Evolutionary conservation across 345 rosid species (phyloP), one percentile per base, ranked within the genome.

Genomic region (Punica granatum): DNA sequence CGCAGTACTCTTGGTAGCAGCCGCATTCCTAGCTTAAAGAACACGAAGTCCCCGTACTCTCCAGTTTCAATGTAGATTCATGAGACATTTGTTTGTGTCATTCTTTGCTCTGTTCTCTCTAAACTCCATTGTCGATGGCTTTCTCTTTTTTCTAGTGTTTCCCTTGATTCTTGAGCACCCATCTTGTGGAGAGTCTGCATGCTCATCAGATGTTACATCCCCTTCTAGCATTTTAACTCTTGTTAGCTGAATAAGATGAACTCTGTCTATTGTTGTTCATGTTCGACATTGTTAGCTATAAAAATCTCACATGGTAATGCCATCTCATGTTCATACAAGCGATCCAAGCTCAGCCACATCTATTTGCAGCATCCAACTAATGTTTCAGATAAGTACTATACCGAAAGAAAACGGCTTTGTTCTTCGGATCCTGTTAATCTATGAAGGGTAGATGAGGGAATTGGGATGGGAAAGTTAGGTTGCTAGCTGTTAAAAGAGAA

Each of bases 401-500:
- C 25, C 23, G 8, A 48, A 16, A 48, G 25, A n/a, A 18, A 48
- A 48, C 28, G 15, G 28, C 13, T n/a, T 25, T 6, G 11, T 25
- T 30, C 23, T 28, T 0, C 8, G 34, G 34, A 0, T 56, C 18
- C 13, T 28, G 26, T 25, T 13, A 11, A 10, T 56, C 61, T 12
- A 30, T 26, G 33, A 30, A 26, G 61, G 34, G 16, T 28, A 26
- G 78, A 51, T 66, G 69, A 68, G 63, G 3, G 26, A 43, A 18
- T 14, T 53, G 60, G 30, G 73, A 71, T 54, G 60, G 10, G 74
- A 67, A 69, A 61, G 70, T 70, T 60, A 30, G 70, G 63, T 72
- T 23, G 77, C 69, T 56, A 76, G 81, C 81, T 80, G 79, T n/a
- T 74, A 7, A 25, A 25, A 49, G 68, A n/a, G 34, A 56, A 54